Percentiles rank a stretch among this genome's conserved stretches.
Evolutionary conservation across 2,329 filamentous ascomycete species (phyloP).

Genomic region (Fusarium guadeloupense): DNA sequence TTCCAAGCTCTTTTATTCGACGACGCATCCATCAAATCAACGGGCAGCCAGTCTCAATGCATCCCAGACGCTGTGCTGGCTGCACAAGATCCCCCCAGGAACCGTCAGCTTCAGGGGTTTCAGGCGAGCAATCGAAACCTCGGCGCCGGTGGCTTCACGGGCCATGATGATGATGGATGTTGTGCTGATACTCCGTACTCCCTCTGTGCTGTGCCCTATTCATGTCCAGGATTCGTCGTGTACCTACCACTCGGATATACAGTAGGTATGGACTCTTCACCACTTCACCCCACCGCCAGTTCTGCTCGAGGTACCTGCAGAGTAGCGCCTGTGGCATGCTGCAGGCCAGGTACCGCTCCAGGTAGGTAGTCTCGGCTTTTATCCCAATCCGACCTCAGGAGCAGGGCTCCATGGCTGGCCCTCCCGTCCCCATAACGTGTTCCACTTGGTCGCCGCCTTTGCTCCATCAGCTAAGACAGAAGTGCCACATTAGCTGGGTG

Average conservation of each 20-base stretch:
- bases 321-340: constrained; percentile 25
- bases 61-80: constrained; percentile 8
- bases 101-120: constrained; percentile 34
- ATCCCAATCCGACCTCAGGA: constrained; percentile 17
- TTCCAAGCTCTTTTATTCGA: constrained; percentile 21
- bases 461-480: constrained; percentile 28
- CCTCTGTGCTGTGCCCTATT: constrained; percentile 1
- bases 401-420: constrained; percentile 22
- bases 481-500: constrained; percentile 21
- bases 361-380: constrained; percentile 25
- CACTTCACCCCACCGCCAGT: constrained; percentile 15
- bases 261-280: constrained; percentile 9
- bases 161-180: constrained; percentile 14
- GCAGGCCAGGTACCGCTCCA: constrained; percentile 8
- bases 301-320: constrained; percentile 24
- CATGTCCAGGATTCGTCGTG: constrained; percentile 1
- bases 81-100: background rate
- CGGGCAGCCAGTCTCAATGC: constrained; percentile 9
- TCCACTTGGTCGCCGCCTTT: constrained; percentile 29
- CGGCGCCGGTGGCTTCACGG: constrained; percentile 26
- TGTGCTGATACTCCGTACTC: constrained; percentile 10
- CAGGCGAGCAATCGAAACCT: constrained; percentile 21
- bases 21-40: constrained; percentile 31
- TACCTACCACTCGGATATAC: constrained; percentile 7
- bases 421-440: constrained; percentile 27